These are phyloP conservation scores for Tolypocladium tundrense DNA, from an alignment of 2,329 filamentous ascomycete species.

Conservation along the genomic window DNA sequence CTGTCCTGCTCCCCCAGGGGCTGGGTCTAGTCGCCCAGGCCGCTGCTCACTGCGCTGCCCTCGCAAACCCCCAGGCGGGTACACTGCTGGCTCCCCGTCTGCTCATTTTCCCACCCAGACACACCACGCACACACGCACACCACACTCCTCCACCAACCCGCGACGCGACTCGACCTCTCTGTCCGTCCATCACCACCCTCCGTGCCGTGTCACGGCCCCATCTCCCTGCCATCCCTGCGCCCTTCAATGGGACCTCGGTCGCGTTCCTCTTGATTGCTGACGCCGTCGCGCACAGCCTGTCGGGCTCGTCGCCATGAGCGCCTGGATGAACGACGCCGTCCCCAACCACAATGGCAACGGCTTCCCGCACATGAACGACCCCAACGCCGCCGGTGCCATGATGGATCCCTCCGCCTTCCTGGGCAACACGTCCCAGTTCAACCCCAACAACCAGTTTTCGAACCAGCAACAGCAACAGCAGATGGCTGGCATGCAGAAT, in stretches of 20 bases:
- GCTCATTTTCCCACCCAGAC: constrained; percentile 19
- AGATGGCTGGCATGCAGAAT: constrained; percentile 63
- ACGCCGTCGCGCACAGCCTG: constrained; percentile 33
- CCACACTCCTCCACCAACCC: constrained; percentile 27
- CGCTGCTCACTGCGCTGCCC: constrained; percentile 5
- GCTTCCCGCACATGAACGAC: constrained; percentile 55
- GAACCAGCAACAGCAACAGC: constrained; percentile 29
- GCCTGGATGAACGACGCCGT: constrained; percentile 64
- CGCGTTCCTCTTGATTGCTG: constrained; percentile 30
- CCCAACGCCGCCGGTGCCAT: constrained; percentile 46
- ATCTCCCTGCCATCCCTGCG: constrained; percentile 29
- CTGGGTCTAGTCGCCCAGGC: not conserved
- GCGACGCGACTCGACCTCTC: constrained; percentile 29
- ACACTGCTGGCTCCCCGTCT: not conserved
- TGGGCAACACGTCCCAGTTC: constrained; percentile 50
- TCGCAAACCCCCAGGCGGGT: not conserved
- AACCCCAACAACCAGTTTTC: constrained; percentile 47
- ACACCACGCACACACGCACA: constrained; percentile 13
- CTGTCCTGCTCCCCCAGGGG: not conserved
- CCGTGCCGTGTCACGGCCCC: constrained; percentile 35
- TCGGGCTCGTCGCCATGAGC: constrained; percentile 50
- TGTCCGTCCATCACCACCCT: constrained; percentile 23
- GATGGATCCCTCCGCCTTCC: constrained; percentile 57
- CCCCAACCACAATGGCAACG: constrained; percentile 61
- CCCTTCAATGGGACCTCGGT: constrained; percentile 29